Base-by-base conservation (phyloP, 2,329 filamentous ascomycete species). In the Colletotrichum sp. region DNA sequence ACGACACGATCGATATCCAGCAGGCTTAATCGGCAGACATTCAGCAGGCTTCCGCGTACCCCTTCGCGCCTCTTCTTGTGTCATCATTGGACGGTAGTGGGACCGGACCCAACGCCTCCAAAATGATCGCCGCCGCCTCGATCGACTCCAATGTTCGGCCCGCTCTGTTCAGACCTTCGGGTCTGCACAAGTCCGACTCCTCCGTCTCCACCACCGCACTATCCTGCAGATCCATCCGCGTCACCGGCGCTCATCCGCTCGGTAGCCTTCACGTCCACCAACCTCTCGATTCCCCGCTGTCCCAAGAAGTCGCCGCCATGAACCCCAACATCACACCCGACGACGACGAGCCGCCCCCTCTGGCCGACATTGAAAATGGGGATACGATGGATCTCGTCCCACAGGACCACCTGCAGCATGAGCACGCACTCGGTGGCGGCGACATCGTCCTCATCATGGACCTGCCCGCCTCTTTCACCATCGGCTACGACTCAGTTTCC, bases 371-470 rank as follows among this genome's bases (percentile, higher is more conserved):
- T 79, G 34, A 73, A 24, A 7, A 76, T 30, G 24, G 65, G 3
- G 48, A 36, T 5, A 21, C 28, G 4, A 59, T 36, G 16, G 62
- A 59, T 7, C 72, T 70, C 21, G 52, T 81, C 79, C 34, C 43
- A 26, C 67, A 52, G 14, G 75, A 77, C 43, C 59, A 52, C 24
- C 36, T 55, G 24, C 63, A 67, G 78, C 76, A 75, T 73, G 68
- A 77, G 18, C 43, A 85, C 48, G 74, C 77, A 21, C 78, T 84
- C 71, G 80, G 82, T 5, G 83, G 84, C 2, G 88, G 88, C 12
- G 90, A 92, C 77, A 85, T 89, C 24, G 84, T 92, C 70, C 81
- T 92, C 13, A 80, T 92, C 32, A 82, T 90, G 38, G 87, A 87
- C 70, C 82, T 92, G 13, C 90, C 90, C 2, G 81, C 85, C 2